These are phyloP conservation scores for Euphorbia tirucalli DNA, from an alignment of 345 rosid species.

Conservation along the genomic window DNA sequence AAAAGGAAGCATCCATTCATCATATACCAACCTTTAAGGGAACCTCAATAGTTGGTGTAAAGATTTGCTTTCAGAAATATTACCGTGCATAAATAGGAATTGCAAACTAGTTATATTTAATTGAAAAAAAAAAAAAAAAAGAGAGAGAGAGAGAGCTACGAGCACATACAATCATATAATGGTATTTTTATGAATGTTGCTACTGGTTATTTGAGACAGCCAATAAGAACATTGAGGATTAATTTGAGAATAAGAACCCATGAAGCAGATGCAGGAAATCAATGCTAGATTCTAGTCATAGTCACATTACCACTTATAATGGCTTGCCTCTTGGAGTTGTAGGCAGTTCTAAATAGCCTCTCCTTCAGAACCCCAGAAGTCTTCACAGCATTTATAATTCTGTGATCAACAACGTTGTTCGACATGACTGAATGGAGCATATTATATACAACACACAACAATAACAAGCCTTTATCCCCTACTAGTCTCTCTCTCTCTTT, in stretches of 20 bases:
- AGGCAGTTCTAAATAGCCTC: slow-evolving; percentile 31
- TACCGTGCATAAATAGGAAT: background rate
- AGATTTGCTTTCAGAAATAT: background rate
- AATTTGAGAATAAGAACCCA: background rate
- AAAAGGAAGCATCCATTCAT: background rate
- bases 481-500: background rate
- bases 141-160: too few species aligned
- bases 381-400: slow-evolving; percentile 31
- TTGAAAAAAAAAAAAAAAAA: background rate
- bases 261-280: background rate
- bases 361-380: slow-evolving; percentile 27
- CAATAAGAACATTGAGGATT: slow-evolving; percentile 1
- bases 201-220: background rate
- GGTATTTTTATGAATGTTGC: background rate
- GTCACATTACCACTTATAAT: slow-evolving; percentile 26
- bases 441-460: background rate
- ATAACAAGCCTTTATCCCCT: background rate
- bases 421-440: slow-evolving; percentile 14
- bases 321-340: slow-evolving; percentile 31
- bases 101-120: background rate
- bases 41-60: background rate
- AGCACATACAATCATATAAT: background rate
- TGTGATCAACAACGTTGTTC: slow-evolving; percentile 18
- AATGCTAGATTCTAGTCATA: background rate
- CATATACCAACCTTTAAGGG: background rate